Percentiles rank a stretch among this genome's conserved stretches.
These are phyloP conservation scores for Pythium coloratum DNA, from an alignment of 352 stramenopile species.

Conservation along the genomic window DNA sequence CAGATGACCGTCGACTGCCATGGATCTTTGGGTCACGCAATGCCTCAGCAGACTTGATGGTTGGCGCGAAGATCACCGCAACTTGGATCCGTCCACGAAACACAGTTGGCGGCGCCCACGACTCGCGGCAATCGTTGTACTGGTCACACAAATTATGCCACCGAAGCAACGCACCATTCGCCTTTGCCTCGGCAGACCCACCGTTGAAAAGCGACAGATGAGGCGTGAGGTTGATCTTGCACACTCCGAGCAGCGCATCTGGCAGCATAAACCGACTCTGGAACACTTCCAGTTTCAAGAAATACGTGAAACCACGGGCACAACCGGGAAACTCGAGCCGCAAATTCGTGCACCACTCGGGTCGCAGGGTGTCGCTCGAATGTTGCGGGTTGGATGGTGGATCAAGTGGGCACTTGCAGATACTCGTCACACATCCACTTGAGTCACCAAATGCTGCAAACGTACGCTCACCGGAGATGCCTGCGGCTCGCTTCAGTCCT, in stretches of 20 bases:
- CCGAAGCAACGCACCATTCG: constrained; percentile 71
- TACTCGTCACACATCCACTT: constrained; percentile 76
- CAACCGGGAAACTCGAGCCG: constrained; percentile 78
- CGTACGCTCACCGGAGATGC: constrained; percentile 70
- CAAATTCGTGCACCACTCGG: constrained; percentile 75
- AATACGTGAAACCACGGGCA: constrained; percentile 71
- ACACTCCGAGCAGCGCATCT: constrained; percentile 78
- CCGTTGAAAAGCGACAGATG: constrained; percentile 75
- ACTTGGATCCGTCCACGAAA: constrained; percentile 79
- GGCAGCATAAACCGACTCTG: constrained; percentile 84
- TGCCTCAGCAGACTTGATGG: constrained; percentile 48
- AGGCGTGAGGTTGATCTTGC: constrained; percentile 86
- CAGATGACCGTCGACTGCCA: constrained; percentile 20
- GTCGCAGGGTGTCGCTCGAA: constrained; percentile 35
- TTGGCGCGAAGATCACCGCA: constrained; percentile 76
- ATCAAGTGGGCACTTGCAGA: constrained; percentile 50
- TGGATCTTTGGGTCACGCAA: constrained; percentile 50
- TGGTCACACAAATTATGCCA: constrained; percentile 89
- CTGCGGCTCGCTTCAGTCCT: constrained; percentile 68
- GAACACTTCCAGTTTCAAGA: constrained; percentile 79
- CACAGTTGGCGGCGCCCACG: constrained; percentile 79
- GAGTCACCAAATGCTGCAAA: constrained; percentile 68
- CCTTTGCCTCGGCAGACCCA: constrained; percentile 72
- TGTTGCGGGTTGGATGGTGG: constrained; percentile 29
- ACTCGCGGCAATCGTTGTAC: constrained; percentile 87